Evolutionary conservation across 2,329 filamentous ascomycete species (phyloP).

Genomic region (Fusarium musae): DNA sequence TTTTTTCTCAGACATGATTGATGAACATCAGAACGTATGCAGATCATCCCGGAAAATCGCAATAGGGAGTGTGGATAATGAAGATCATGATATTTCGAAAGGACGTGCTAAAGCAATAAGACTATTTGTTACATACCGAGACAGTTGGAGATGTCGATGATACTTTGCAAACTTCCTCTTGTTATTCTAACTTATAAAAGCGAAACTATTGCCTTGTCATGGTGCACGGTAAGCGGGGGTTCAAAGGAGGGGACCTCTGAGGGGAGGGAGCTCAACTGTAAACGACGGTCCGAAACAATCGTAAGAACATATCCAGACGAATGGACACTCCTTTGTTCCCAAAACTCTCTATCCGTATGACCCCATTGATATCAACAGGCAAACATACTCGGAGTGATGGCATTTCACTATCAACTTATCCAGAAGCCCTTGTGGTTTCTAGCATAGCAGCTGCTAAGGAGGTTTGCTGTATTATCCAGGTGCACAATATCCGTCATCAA

Average conservation of each 20-base stretch:
- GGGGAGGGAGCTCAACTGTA: neutral
- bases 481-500: constrained; percentile 12
- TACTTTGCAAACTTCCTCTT: neutral
- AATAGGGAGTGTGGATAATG: constrained; percentile 27
- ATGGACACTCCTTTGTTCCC: constrained; percentile 1
- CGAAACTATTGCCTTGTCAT: constrained; percentile 9
- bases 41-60: constrained; percentile 15
- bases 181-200: neutral
- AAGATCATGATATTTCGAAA: constrained; percentile 25
- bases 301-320: neutral
- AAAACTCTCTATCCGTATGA: neutral
- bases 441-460: neutral
- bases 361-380: neutral
- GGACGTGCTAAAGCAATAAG: constrained; percentile 24
- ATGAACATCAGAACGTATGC: neutral
- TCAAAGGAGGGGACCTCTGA: neutral
- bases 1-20: constrained; percentile 14
- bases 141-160: neutral
- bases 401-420: neutral
- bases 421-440: neutral
- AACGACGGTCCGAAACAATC: constrained; percentile 15
- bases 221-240: constrained; percentile 20
- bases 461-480: constrained; percentile 25
- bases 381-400: neutral
- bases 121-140: constrained; percentile 25